Evolutionary conservation across 2,329 filamentous ascomycete genomes (phyloP), one percentile per base, ranked within the genome.

Genomic region (Trichoderma sp.): DNA sequence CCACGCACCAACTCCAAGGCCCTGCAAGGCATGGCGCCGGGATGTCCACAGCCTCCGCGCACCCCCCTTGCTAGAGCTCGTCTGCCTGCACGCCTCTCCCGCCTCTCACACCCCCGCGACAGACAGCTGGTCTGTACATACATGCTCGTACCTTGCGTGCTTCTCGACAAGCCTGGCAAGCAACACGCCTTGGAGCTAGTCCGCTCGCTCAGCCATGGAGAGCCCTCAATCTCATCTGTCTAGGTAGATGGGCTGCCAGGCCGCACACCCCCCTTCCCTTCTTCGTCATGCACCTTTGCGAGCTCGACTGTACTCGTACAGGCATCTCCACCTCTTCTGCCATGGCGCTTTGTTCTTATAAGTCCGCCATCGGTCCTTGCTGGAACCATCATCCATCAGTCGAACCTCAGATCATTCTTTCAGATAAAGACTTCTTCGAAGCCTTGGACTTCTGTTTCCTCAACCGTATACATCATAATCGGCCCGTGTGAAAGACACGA

Each of bases 321-420:
- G 30, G 30, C n/a, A 62, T 45, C 64, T 66, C 64, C 64, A 66
- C 64, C 47, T 57, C 51, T 63, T 52, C 30, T 61, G 51, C 51
- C 34, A 45, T 55, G 52, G 59, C 59, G 64, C 59, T 58, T 54
- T 43, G 59, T 66, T 64, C 65, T 57, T 67, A 67, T 67, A 67
- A 67, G 65, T 17, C 51, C 51, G 62, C 43, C 62, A 41, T 65
- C 65, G 48, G 56, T 61, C 65, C 65, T 67, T 58, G 63, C 62
- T 55, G 48, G 44, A 55, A 62, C 28, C 54, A 58, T 28, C 65
- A 47, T 34, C 50, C 34, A 14, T 44, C 24, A 39, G 26, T 44
- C 56, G 61, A 66, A 47, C 54, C 48, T 64, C 65, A 66, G 65
- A 66, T 64, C 47, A 51, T 47, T 66, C 60, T 55, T 54, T 62